A percentile compares a stretch with the other conserved stretches of the same genome.
These are phyloP conservation scores for Lomentospora prolificans DNA, from an alignment of 2,329 filamentous ascomycete species.

Conservation along the genomic window DNA sequence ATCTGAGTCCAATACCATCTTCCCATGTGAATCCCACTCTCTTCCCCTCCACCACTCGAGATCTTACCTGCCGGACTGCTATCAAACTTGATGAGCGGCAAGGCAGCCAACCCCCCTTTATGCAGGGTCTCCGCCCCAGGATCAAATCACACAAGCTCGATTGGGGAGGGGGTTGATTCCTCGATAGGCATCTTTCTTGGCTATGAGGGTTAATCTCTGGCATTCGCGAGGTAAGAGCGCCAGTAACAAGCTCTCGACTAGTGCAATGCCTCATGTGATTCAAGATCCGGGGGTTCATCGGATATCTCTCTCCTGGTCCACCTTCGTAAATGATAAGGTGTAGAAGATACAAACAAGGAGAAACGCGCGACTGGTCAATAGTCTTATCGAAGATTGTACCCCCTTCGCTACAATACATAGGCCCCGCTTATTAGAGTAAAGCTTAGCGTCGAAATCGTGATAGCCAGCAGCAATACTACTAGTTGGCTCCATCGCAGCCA, in stretches of 20 bases:
- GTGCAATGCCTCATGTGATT: too few species aligned
- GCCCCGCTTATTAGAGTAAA: background rate
- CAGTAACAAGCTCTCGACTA: too few species aligned
- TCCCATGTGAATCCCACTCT: background rate
- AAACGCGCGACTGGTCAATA: too few species aligned
- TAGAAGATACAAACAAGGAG: background rate
- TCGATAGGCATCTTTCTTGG: background rate
- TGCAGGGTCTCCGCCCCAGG: slow-evolving; percentile 1
- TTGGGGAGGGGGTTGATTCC: background rate
- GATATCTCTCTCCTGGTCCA: too few species aligned
- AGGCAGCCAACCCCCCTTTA: background rate
- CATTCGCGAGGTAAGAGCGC: background rate
- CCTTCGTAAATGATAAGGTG: background rate
- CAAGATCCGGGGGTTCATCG: too few species aligned
- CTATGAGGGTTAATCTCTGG: background rate
- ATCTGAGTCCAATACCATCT: background rate
- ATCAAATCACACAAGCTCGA: background rate
- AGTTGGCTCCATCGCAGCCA: background rate
- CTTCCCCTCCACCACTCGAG: background rate
- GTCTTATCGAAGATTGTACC: background rate
- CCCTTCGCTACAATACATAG: background rate
- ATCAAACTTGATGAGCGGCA: background rate
- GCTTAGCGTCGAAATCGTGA: background rate
- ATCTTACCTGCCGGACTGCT: background rate
- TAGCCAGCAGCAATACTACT: background rate